A percentile compares a stretch with the other conserved stretches of the same genome.
These are phyloP conservation scores for Boletus vermiculosoides DNA, from an alignment of 768 basidiomycete genomes.

Conservation along the genomic window DNA sequence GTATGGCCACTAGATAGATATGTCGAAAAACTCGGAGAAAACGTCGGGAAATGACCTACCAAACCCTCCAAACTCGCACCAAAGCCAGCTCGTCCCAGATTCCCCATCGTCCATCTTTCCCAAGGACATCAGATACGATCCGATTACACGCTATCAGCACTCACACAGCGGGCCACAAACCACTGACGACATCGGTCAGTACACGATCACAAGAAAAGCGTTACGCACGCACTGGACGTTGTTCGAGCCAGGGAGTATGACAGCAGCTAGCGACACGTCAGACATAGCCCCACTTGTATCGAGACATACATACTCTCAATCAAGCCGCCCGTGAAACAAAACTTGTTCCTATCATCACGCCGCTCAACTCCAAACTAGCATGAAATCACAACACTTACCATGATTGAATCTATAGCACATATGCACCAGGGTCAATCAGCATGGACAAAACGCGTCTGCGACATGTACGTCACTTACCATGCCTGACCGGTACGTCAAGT, in stretches of 20 bases:
- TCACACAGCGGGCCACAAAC: conserved; percentile 50
- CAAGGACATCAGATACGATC: conserved; percentile 7
- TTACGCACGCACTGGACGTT: conserved; percentile 32
- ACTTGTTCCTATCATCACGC: conserved; percentile 48
- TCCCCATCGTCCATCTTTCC: conserved; percentile 54
- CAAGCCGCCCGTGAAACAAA: conserved; percentile 81
- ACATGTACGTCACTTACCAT: conserved; percentile 26
- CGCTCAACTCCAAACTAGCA: neutral
- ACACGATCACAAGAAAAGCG: neutral
- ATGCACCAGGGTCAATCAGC: conserved; percentile 23
- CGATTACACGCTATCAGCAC: conserved; percentile 4
- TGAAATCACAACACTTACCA: conserved; percentile 18
- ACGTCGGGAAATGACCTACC: conserved; percentile 39
- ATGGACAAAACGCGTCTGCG: conserved; percentile 12
- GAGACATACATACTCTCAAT: conserved; percentile 43
- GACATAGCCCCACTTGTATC: neutral
- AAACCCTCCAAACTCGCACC: conserved; percentile 60
- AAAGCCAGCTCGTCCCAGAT: conserved; percentile 50
- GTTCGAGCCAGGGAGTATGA: conserved; percentile 42
- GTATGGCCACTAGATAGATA: conserved; percentile 46
- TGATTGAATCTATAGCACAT: conserved; percentile 26
- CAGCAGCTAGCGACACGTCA: conserved; percentile 30
- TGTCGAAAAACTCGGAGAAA: conserved; percentile 1
- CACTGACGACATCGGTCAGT: conserved; percentile 26
- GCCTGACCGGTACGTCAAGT: conserved; percentile 46